A percentile compares a stretch with the other conserved stretches of the same genome.
phyloP scores from a whole-genome alignment of 805 yeast genomes.

The Ascoidea rubescens region DNA sequence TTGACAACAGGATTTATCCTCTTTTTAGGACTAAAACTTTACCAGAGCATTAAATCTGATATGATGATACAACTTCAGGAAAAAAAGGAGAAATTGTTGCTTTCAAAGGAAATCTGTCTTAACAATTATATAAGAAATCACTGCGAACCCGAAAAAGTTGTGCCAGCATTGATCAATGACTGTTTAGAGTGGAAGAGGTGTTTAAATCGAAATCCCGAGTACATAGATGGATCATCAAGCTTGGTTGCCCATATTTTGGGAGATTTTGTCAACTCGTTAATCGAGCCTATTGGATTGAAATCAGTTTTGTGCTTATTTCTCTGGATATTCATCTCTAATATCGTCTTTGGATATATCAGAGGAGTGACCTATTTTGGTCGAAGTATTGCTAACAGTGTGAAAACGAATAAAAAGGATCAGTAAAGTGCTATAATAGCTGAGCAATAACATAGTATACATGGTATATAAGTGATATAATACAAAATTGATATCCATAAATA shows the following conservation, averaged over 20 bases:
- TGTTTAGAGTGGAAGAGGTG: slow-evolving; percentile 56
- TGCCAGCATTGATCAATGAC: slow-evolving; percentile 41
- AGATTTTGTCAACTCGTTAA: slow-evolving; percentile 39
- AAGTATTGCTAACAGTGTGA: too few relatives aligned
- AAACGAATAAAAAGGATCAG: too few relatives aligned
- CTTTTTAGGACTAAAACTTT: slow-evolving; percentile 27
- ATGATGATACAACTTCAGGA: slow-evolving; percentile 35
- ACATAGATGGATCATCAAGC: slow-evolving; percentile 7
- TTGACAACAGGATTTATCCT: slow-evolving; percentile 29
- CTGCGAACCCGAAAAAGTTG: slow-evolving; percentile 40
- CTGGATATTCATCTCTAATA: slow-evolving; percentile 46
- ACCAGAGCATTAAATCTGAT: slow-evolving; percentile 39
- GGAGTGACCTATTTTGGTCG: slow-evolving; percentile 30
- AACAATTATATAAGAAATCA: slow-evolving; percentile 37
- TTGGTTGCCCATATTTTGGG: slow-evolving; percentile 41
- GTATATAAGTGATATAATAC: too few relatives aligned
- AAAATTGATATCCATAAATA: too few relatives aligned
- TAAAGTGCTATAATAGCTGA: too few relatives aligned
- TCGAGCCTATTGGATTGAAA: slow-evolving; percentile 54
- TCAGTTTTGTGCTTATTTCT: slow-evolving; percentile 26
- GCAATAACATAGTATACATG: too few relatives aligned
- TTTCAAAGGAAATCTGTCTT: slow-evolving; percentile 42
- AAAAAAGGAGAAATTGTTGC: slow-evolving; percentile 27
- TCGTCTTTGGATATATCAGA: slow-evolving; percentile 51
- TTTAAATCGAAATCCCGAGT: slow-evolving; percentile 42